Evolutionary conservation across 768 basidiomycete genomes (phyloP).

Genomic region (Tulasnella calospora): DNA sequence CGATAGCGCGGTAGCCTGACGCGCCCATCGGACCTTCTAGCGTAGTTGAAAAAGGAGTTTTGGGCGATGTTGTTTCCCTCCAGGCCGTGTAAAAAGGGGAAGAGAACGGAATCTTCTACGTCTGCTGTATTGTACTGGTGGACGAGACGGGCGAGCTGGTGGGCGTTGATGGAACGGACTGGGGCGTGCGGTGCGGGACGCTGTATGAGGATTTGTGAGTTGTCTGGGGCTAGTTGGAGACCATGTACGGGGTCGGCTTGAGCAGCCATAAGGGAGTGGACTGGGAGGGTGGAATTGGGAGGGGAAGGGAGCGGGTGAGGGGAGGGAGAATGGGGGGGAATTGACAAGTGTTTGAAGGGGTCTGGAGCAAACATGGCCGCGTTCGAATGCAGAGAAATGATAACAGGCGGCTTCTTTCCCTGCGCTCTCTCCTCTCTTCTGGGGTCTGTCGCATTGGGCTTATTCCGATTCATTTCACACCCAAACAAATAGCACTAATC

Average conservation of each 20-base stretch:
- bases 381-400: too few species aligned
- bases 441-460: neutral
- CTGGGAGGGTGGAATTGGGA: too few species aligned
- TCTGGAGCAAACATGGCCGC: constrained; percentile 9
- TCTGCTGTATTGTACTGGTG: constrained; percentile 60
- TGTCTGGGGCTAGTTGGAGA: constrained; percentile 22
- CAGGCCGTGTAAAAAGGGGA: constrained; percentile 84
- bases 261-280: neutral
- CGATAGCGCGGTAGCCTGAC: constrained; percentile 46
- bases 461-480: neutral
- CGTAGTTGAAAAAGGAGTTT: constrained; percentile 65
- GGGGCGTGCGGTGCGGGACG: constrained; percentile 41
- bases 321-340: neutral
- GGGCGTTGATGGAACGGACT: constrained; percentile 43
- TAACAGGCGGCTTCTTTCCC: neutral
- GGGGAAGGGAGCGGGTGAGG: neutral
- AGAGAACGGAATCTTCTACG: constrained; percentile 73
- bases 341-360: constrained; percentile 1
- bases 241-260: constrained; percentile 8
- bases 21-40: constrained; percentile 28
- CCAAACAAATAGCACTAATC: neutral
- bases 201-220: constrained; percentile 31
- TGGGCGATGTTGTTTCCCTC: constrained; percentile 76
- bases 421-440: neutral
- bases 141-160: constrained; percentile 57